phyloP scores from a whole-genome alignment of 306 rosid genomes.

The Castanopsis chinensis region DNA sequence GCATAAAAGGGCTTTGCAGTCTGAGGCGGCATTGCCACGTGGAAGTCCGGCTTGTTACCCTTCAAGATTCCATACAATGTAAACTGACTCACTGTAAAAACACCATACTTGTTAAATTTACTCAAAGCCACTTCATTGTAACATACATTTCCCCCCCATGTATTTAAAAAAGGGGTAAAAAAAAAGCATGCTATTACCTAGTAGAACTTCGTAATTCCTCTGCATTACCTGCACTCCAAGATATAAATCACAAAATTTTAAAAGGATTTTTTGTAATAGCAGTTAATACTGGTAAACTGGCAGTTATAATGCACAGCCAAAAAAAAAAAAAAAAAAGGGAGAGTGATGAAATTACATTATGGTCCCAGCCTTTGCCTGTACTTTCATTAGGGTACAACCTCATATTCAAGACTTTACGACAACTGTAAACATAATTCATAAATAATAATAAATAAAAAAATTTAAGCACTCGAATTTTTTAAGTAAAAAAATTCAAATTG shows the following conservation, averaged over 20 bases:
- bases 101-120: not conserved
- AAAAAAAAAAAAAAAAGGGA: not conserved
- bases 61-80: slow-evolving; percentile 80
- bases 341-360: slow-evolving; percentile 35
- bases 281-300: slow-evolving; percentile 7
- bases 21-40: slow-evolving; percentile 85
- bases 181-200: slow-evolving; percentile 35
- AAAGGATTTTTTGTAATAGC: not conserved
- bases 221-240: slow-evolving; percentile 60
- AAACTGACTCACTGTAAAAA: slow-evolving; percentile 82
- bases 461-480: too few species aligned
- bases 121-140: not conserved
- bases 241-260: not conserved
- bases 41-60: slow-evolving; percentile 97
- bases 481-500: too few species aligned
- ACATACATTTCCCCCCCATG: not conserved
- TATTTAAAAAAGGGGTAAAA: not conserved
- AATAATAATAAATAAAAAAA: not conserved
- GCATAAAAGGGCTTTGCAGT: slow-evolving; percentile 78
- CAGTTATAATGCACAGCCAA: not conserved
- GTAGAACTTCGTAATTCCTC: slow-evolving; percentile 68
- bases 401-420: slow-evolving; percentile 92
- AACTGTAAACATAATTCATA: slow-evolving; percentile 39
- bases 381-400: slow-evolving; percentile 72
- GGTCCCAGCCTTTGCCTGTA: slow-evolving; percentile 85